Evolutionary conservation across 1,284 basidiomycete species (phyloP), one percentile per base, ranked within the genome.

Genomic region (Microbotryomycetes sp.): DNA sequence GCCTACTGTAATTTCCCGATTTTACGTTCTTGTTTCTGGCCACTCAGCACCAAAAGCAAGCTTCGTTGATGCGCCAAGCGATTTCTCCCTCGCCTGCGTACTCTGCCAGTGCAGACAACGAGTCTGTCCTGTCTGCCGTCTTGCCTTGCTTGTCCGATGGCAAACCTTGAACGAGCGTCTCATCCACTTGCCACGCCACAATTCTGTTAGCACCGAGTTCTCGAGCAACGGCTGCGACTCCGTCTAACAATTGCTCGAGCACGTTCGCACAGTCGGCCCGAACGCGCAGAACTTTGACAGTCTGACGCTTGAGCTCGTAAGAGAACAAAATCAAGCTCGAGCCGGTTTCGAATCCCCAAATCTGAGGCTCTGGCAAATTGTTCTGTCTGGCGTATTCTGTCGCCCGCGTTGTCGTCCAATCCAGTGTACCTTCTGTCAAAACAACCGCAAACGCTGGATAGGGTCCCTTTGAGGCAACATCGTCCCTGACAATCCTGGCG

Each of bases 121-220:
- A 41, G 18, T 41, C 35, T 41, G 9, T 41, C 9, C 35, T 9
- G 18, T 41, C 35, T 9, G 35, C 35, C 9, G 35, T 41, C 11
- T 41, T 41, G 35, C 35, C 35, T 41, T 18, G 9, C 18, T 41
- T 41, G 35, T 11, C 18, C 11, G 9, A 9, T 11, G 9, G 9
- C 11, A 41, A 11, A 41, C 35, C 61, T 2, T 67, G 62, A 51
- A 75, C 64, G 30, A 84, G 69, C 23, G 76, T 67, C 15, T 69
- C 62, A 0, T 75, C 73, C 29, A 83, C 60, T 70, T 81, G 81
- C 83, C 84, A 86, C 1, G 80, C 73, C 66, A 85, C 83, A 26
- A 86, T 72, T 29, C 28, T n/a, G 48, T 76, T 71, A 35, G 82
- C 73, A 7, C 75, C 75, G 56, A 78, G 66, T 57, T 76, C 69